Evolutionary conservation across 2,329 filamentous ascomycete species (phyloP).

Genomic region (Nemania abortiva): DNA sequence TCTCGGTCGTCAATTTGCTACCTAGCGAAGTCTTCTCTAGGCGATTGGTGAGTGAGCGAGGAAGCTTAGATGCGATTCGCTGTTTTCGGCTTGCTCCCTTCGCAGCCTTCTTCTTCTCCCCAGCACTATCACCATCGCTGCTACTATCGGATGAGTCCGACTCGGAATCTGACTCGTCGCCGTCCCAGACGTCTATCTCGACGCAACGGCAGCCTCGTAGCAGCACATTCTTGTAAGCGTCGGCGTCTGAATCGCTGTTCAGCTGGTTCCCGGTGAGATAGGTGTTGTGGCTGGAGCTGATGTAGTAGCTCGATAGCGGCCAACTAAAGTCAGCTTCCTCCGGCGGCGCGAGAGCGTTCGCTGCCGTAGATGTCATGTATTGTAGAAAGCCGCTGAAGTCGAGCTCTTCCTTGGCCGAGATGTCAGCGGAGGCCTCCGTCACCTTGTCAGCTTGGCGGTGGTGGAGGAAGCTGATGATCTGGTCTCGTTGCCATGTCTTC

Average conservation of each 20-base stretch:
- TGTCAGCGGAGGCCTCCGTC: constrained; percentile 48
- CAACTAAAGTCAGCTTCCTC: constrained; percentile 70
- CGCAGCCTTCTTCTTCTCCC: constrained; percentile 62
- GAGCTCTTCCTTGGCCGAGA: constrained; percentile 53
- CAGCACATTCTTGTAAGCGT: constrained; percentile 86
- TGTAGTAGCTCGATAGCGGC: constrained; percentile 90
- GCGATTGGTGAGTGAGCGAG: constrained; percentile 58
- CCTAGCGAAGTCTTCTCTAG: constrained; percentile 63
- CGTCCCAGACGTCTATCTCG: constrained; percentile 96
- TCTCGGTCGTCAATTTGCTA: constrained; percentile 52
- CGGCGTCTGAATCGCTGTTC: constrained; percentile 85
- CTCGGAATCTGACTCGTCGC: constrained; percentile 77
- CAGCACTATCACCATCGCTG: constrained; percentile 62
- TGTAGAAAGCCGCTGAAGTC: constrained; percentile 63
- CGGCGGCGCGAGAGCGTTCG: constrained; percentile 58
- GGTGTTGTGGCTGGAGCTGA: constrained; percentile 95
- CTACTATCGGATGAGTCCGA: constrained; percentile 66
- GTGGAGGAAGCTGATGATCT: constrained; percentile 60
- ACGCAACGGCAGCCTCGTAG: constrained; percentile 89
- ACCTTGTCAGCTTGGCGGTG: constrained; percentile 59
- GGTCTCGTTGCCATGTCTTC: constrained; percentile 59
- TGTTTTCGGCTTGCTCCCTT: constrained; percentile 73
- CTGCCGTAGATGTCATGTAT: constrained; percentile 68
- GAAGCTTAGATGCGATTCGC: constrained; percentile 72
- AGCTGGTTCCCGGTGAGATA: constrained; percentile 92